Evolutionary conservation across 2,329 filamentous ascomycete genomes (phyloP).

Genomic region (Pseudogymnoascus sp.): DNA sequence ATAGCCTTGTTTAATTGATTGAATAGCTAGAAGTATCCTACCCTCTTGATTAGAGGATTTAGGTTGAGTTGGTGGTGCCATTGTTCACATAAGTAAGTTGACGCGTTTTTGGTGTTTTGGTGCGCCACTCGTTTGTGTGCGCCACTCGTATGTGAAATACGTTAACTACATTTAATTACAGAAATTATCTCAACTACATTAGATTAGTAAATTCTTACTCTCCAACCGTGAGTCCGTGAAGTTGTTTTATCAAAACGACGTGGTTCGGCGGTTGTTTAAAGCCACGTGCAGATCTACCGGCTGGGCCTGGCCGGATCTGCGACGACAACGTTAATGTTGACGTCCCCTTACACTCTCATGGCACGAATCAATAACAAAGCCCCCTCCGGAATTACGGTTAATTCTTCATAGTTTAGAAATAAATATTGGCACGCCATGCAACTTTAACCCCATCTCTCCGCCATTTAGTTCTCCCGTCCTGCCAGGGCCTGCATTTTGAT

Average conservation of each 20-base stretch:
- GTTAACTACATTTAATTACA: neutral
- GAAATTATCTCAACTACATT: neutral
- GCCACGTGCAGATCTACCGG: neutral
- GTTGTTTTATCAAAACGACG: neutral
- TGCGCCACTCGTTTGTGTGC: too few relatives aligned
- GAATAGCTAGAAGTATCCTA: too few relatives aligned
- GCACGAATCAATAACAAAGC: neutral
- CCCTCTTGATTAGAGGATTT: too few relatives aligned
- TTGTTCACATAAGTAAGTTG: too few relatives aligned
- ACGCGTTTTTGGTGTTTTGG: too few relatives aligned
- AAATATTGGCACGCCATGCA: neutral
- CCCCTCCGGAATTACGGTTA: neutral
- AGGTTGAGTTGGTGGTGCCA: too few relatives aligned
- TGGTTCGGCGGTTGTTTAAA: neutral
- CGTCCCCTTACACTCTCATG: neutral
- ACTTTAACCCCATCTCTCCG: neutral
- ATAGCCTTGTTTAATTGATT: too few relatives aligned
- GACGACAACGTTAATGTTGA: neutral
- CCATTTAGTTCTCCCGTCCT: conserved; percentile 5
- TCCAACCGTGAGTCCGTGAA: neutral
- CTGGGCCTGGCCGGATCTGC: neutral
- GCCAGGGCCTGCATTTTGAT: neutral
- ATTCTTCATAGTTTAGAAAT: neutral
- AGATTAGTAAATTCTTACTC: neutral
- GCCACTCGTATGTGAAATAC: too few relatives aligned